Conservation (phyloP, 2,329 filamentous ascomycete genomes). For the Huntiella abstrusa region DNA sequence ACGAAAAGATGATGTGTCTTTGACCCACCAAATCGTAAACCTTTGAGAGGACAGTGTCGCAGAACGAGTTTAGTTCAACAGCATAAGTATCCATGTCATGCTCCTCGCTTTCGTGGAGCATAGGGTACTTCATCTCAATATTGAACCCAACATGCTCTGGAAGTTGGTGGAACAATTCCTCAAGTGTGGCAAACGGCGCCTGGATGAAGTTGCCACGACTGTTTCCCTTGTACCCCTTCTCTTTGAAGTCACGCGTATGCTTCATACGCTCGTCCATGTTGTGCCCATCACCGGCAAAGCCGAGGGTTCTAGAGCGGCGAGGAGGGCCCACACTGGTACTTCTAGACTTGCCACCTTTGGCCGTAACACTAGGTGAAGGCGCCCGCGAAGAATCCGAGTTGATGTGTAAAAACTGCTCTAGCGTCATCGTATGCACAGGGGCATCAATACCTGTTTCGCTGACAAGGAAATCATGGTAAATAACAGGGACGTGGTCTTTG, state of each 20-base stretch:
- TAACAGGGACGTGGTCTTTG: slow-evolving; percentile 96
- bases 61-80: slow-evolving; percentile 89
- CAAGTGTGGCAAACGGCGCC: slow-evolving; percentile 82
- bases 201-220: slow-evolving; percentile 88
- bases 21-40: slow-evolving; percentile 71
- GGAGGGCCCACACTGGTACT: slow-evolving; percentile 23
- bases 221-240: slow-evolving; percentile 90
- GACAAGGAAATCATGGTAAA: slow-evolving; percentile 96
- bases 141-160: slow-evolving; percentile 82
- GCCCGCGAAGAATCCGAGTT: slow-evolving; percentile 31
- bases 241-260: slow-evolving; percentile 87
- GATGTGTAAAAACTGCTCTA: slow-evolving; percentile 90
- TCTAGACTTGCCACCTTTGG: slow-evolving; percentile 13
- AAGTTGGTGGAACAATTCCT: slow-evolving; percentile 77
- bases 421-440: slow-evolving; percentile 80
- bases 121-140: slow-evolving; percentile 98
- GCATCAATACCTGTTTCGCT: slow-evolving; percentile 96
- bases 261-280: slow-evolving; percentile 71
- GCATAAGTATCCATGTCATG: slow-evolving; percentile 95
- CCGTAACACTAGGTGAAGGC: neutral
- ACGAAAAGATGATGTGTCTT: slow-evolving; percentile 91
- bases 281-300: slow-evolving; percentile 25
- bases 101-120: slow-evolving; percentile 87
- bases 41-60: slow-evolving; percentile 76
- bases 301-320: slow-evolving; percentile 36